Evolutionary conservation across 192 early-diverging fungal species (phyloP).

Genomic region (Dissophora globulifera): DNA sequence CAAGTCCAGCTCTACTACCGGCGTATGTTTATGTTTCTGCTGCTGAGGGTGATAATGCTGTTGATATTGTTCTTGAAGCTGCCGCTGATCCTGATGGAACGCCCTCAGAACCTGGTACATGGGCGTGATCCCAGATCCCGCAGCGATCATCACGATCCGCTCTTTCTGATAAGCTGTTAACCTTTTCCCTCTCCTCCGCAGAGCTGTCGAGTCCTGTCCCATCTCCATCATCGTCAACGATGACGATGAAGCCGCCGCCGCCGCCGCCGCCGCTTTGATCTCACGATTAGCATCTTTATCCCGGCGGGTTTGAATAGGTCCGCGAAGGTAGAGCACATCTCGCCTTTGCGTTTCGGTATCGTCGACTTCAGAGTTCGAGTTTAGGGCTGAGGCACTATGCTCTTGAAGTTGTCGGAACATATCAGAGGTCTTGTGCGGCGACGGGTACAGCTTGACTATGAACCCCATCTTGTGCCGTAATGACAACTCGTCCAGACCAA

Average conservation of each 20-base stretch:
- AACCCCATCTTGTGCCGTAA: constrained; percentile 33
- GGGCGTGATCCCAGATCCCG: constrained; percentile 44
- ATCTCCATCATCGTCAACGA: background rate
- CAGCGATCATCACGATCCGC: constrained; percentile 44
- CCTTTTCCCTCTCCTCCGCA: background rate
- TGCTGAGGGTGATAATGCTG: background rate
- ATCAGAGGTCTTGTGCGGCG: constrained; percentile 31
- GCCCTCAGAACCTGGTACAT: constrained; percentile 41
- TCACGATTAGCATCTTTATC: constrained; percentile 2
- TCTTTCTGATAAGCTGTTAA: background rate
- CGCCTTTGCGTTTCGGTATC: background rate
- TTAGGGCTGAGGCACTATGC: background rate
- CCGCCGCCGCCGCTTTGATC: too few species aligned
- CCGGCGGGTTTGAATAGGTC: constrained; percentile 27
- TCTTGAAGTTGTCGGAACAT: constrained; percentile 28
- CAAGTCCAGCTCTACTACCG: constrained; percentile 16
- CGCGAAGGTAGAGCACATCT: constrained; percentile 28
- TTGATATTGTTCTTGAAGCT: background rate
- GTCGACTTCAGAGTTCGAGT: background rate
- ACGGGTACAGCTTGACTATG: constrained; percentile 38
- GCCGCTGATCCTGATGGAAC: background rate
- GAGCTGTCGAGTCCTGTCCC: background rate
- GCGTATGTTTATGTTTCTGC: background rate
- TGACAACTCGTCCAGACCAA: too few species aligned
- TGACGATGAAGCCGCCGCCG: too few species aligned